Conservation (phyloP, 495 filamentous ascomycete species). For the Daldinia childiae region DNA sequence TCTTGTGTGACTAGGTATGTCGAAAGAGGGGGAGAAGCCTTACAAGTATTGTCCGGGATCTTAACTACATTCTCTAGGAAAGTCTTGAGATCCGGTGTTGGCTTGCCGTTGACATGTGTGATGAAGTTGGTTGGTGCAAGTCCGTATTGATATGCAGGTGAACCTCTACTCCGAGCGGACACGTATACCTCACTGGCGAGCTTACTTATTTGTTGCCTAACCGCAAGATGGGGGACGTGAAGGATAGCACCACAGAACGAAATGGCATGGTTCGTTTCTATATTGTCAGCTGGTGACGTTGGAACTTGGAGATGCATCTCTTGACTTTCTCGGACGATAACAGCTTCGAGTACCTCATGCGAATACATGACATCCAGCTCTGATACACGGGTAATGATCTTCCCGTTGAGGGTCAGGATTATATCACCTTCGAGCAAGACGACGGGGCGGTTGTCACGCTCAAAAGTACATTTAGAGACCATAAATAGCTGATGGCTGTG, state of each 20-base stretch:
- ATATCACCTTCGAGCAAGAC: conserved; percentile 89
- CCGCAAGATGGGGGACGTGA: conserved; percentile 93
- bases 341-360: conserved; percentile 80
- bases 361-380: conserved; percentile 98
- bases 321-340: conserved; percentile 85
- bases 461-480: conserved; percentile 82
- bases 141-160: conserved; percentile 90
- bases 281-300: conserved; percentile 86
- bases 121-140: conserved; percentile 97
- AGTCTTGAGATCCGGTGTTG: conserved; percentile 78
- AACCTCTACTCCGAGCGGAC: conserved; percentile 82
- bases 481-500: conserved; percentile 97
- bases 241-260: conserved; percentile 95
- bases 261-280: conserved; percentile 90
- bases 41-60: conserved; percentile 93
- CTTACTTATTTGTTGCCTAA: conserved; percentile 95
- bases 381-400: conserved; percentile 89
- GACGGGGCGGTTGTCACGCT: conserved; percentile 71
- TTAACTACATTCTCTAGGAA: conserved; percentile 83
- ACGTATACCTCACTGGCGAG: conserved; percentile 99
- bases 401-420: conserved; percentile 87
- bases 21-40: conserved; percentile 32
- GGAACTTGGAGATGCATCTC: conserved; percentile 81
- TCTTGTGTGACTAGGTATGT: not conserved
- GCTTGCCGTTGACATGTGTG: conserved; percentile 88